Evolutionary conservation across 176 grass and related monocot genomes (phyloP).

Genomic region (Guadua angustifolia): DNA sequence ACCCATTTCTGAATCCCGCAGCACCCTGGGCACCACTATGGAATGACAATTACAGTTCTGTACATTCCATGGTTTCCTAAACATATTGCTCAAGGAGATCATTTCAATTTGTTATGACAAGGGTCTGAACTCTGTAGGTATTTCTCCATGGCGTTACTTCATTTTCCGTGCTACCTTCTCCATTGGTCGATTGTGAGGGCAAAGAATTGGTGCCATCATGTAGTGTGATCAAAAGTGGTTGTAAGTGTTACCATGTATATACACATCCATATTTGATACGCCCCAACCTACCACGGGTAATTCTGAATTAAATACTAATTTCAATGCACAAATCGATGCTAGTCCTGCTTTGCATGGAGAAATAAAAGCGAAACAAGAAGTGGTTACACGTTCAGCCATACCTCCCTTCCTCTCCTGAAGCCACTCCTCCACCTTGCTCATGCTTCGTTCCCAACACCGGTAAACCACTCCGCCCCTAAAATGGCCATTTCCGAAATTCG

Average conservation of each 20-base stretch:
- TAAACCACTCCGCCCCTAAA: too few relatives aligned
- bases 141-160: conserved; percentile 47
- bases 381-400: too few relatives aligned
- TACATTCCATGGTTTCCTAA: neutral
- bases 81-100: neutral
- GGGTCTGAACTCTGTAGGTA: conserved; percentile 41
- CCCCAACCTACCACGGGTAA: too few relatives aligned
- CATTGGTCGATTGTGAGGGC: conserved; percentile 54
- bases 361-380: too few relatives aligned
- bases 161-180: conserved; percentile 50
- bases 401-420: too few relatives aligned
- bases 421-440: too few relatives aligned
- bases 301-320: too few relatives aligned
- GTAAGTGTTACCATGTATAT: neutral
- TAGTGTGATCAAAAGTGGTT: neutral
- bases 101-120: neutral
- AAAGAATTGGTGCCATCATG: conserved; percentile 7
- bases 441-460: too few relatives aligned
- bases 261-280: neutral
- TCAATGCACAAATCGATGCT: too few relatives aligned
- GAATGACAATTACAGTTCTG: conserved; percentile 28
- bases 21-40: conserved; percentile 57
- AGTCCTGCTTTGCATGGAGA: too few relatives aligned
- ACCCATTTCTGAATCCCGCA: conserved; percentile 60
- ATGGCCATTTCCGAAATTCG: too few relatives aligned